Evolutionary conservation across 768 basidiomycete species (phyloP), one percentile per base, ranked within the genome.

Genomic region (Phylloporus scabripes): DNA sequence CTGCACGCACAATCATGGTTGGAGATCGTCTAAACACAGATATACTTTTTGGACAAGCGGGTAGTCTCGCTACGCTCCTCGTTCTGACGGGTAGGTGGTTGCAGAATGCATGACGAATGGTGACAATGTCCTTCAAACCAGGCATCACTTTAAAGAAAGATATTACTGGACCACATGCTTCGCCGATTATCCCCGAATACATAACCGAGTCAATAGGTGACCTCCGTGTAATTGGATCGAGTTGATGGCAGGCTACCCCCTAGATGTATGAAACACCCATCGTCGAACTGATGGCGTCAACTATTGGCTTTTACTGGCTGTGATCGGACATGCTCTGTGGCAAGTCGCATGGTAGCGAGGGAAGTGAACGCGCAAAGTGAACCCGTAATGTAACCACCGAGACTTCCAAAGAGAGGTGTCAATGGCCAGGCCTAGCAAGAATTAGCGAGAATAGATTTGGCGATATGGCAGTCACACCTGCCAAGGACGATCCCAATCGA

Each of bases 401-500:
- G 69, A 17, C 86, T 80, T 18, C 87, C 85, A 57, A 80, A 81
- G 11, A 87, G 79, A 11, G 87, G 82, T 1, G 87, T 85, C 47
- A 92, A 71, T 11, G 91, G 92, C 85, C 87, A 94, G 21, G 84
- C 80, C 87, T 92, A 24, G n/a, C 5, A 36, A 24, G 10, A 40
- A 21, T 39, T 31, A 47, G 42, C n/a, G 18, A n/a, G n/a, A n/a
- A 20, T 20, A 17, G 20, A 11, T 20, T 31, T 44, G 21, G 29
- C 56, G 52, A 45, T 45, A 33, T 46, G n/a, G 51, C 21, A 42
- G 24, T 41, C 80, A 49, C 46, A 89, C 92, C 85, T 97, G 95
- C 94, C 94, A 97, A 7, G 94, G 91, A 32, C 92, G 78, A 61
- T 93, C 93, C 95, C 95, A 98, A 68, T 98, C 95, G 15, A 98